Evolutionary conservation across 345 rosid species (phyloP).

Genomic region (Bruguiera gymnorhiza): DNA sequence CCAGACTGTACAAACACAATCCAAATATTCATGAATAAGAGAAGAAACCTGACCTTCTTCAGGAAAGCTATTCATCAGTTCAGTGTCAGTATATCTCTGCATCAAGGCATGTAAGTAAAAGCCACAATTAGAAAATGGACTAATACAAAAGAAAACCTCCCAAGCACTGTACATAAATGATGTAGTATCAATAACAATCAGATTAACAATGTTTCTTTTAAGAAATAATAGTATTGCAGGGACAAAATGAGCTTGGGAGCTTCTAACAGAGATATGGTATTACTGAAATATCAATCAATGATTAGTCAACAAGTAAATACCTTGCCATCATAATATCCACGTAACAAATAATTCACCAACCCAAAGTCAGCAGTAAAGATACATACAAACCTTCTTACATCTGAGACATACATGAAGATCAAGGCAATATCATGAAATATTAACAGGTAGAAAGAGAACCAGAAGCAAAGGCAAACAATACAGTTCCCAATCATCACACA

Average conservation of each 20-base stretch:
- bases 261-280: no score
- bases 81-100: constrained; percentile 62
- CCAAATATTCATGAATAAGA: neutral
- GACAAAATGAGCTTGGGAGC: no score
- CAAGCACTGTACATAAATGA: neutral
- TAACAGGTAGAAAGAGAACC: neutral
- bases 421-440: neutral
- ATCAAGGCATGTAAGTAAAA: constrained; percentile 7
- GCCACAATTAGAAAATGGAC: neutral
- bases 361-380: constrained; percentile 68
- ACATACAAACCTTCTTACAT: constrained; percentile 56
- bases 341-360: constrained; percentile 37
- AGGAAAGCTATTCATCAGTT: constrained; percentile 37
- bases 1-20: neutral
- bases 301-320: constrained; percentile 25
- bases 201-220: no score
- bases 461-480: neutral
- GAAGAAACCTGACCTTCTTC: constrained; percentile 36
- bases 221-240: no score
- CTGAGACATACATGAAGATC: constrained; percentile 22
- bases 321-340: constrained; percentile 63
- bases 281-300: neutral
- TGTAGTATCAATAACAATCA: neutral
- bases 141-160: neutral
- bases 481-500: neutral